A percentile compares a stretch with the other conserved stretches of the same genome.
Conservation (phyloP, 2,329 filamentous ascomycete genomes). For the Penicillium sp. region DNA sequence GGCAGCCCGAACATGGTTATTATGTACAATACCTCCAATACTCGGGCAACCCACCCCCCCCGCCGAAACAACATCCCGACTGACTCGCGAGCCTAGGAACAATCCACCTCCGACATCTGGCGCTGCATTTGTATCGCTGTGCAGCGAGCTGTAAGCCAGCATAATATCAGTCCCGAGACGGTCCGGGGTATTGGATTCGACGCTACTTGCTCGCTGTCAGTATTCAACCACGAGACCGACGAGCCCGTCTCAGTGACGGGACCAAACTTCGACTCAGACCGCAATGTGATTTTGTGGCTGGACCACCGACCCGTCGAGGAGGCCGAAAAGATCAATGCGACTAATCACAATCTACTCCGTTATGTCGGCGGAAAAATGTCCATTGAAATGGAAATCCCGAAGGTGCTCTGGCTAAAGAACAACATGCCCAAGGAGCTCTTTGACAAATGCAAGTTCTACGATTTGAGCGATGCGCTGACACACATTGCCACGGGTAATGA, state of each 20-base stretch:
- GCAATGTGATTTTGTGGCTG: slow-evolving; percentile 96
- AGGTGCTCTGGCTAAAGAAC: slow-evolving; percentile 97
- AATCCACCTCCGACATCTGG: slow-evolving; percentile 99
- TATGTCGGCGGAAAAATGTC: slow-evolving; percentile 99
- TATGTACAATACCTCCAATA: slow-evolving; percentile 60
- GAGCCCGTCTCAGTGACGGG: slow-evolving; percentile 90
- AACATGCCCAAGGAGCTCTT: slow-evolving; percentile 94
- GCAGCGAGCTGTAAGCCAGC: slow-evolving; percentile 77
- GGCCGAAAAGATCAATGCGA: slow-evolving; percentile 90
- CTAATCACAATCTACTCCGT: slow-evolving; percentile 86
- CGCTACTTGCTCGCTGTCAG: slow-evolving; percentile 94
- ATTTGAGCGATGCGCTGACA: slow-evolving; percentile 88
- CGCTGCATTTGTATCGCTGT: slow-evolving; percentile 88
- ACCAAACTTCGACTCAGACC: slow-evolving; percentile 83
- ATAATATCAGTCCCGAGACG: slow-evolving; percentile 72
- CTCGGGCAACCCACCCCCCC: neutral
- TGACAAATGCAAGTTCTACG: slow-evolving; percentile 93
- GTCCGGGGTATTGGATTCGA: slow-evolving; percentile 96
- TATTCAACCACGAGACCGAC: slow-evolving; percentile 86
- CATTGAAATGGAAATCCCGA: slow-evolving; percentile 99
- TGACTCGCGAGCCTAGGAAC: slow-evolving; percentile 65
- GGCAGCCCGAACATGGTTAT: slow-evolving; percentile 75
- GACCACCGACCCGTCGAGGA: slow-evolving; percentile 91
- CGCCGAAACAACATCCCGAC: neutral
- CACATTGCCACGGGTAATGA: slow-evolving; percentile 92